These are phyloP conservation scores for Pestalotiopsis sp. DNA, from an alignment of 2,329 filamentous ascomycete species.

Conservation along the genomic window DNA sequence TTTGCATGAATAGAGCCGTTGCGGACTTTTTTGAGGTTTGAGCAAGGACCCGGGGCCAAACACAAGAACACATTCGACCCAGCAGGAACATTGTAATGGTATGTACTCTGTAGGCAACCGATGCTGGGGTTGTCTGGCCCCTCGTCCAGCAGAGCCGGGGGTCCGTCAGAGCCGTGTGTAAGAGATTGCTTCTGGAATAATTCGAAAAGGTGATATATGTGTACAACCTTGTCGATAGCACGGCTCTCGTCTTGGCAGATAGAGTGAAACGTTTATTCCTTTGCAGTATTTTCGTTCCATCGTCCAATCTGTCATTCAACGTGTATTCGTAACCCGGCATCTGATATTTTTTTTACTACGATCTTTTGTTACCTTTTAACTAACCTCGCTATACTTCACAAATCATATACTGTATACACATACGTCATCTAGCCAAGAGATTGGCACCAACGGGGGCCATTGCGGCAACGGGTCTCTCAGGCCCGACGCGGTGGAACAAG, in stretches of 20 bases:
- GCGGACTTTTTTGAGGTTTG: no score
- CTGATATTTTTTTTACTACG: no score
- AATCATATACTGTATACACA: neutral
- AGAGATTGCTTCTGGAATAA: conserved; percentile 9
- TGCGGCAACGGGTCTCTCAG: neutral
- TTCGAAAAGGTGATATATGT: neutral
- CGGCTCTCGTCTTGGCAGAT: neutral
- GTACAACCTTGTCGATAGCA: neutral
- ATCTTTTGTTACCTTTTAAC: no score
- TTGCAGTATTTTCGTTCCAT: neutral
- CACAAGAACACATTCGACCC: no score
- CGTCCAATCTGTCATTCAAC: no score
- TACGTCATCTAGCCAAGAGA: neutral
- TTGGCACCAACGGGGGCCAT: neutral
- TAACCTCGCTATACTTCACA: no score
- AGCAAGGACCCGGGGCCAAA: no score
- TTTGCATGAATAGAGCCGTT: no score
- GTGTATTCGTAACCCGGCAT: no score
- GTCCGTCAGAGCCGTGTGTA: neutral
- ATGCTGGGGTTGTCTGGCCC: neutral
- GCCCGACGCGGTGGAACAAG: neutral
- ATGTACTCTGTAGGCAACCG: no score
- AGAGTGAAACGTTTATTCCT: neutral
- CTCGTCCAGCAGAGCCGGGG: neutral
- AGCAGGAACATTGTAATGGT: no score